phyloP scores from a whole-genome alignment of 768 basidiomycete genomes.

The Dentipellis fragilis region DNA sequence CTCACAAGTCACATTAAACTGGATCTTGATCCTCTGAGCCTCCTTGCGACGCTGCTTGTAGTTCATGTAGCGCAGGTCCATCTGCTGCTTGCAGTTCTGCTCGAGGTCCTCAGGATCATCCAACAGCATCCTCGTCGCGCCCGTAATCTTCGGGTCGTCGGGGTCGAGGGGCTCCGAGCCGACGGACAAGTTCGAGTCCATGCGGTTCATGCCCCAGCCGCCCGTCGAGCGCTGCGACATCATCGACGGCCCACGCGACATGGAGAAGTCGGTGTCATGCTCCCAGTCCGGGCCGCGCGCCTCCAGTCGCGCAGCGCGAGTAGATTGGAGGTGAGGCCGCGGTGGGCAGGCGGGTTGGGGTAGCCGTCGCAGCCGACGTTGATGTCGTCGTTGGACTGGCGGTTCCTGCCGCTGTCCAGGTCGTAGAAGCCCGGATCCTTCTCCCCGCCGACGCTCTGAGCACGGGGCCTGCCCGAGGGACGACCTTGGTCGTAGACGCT shows the following conservation, averaged over 20 bases:
- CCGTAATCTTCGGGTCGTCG: conserved; percentile 62
- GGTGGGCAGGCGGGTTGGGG: neutral
- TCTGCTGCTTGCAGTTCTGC: conserved; percentile 28
- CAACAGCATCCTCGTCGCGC: conserved; percentile 34
- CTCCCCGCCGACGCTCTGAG: neutral
- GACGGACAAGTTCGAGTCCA: neutral
- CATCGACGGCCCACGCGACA: neutral
- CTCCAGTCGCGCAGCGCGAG: neutral
- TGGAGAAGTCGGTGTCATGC: neutral
- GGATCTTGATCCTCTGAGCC: conserved; percentile 49
- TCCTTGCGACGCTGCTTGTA: conserved; percentile 55
- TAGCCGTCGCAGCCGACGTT: neutral
- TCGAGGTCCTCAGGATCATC: conserved; percentile 51
- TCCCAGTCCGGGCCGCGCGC: neutral
- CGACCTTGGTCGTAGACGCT: conserved; percentile 22
- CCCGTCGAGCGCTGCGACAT: neutral
- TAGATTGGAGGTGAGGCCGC: neutral
- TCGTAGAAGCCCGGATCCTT: neutral
- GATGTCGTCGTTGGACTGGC: neutral
- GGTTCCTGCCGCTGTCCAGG: neutral
- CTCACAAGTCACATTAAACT: conserved; percentile 61
- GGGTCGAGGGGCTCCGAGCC: conserved; percentile 28
- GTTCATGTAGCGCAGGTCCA: conserved; percentile 43
- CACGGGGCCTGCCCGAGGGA: neutral
- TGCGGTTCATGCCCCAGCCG: neutral